These are phyloP conservation scores for Quercus aquifolioides DNA, from an alignment of 306 rosid species.

Conservation along the genomic window DNA sequence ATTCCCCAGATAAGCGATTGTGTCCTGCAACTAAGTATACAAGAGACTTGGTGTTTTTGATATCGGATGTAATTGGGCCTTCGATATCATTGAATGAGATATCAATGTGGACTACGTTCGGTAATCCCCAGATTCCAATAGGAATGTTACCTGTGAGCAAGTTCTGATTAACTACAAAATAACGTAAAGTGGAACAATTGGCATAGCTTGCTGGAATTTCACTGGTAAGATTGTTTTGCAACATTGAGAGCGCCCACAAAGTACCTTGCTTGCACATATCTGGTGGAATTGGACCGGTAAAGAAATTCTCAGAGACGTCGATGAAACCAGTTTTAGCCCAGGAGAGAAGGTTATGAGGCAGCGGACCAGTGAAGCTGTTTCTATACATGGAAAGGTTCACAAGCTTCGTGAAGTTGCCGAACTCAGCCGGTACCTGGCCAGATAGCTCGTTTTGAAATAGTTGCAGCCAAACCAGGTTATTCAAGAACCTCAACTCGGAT, in stretches of 20 bases:
- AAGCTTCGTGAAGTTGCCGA: no score
- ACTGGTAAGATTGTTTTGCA: constrained; percentile 77
- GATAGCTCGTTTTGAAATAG: no score
- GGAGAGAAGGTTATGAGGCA: no score
- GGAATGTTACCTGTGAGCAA: constrained; percentile 70
- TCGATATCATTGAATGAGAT: constrained; percentile 44
- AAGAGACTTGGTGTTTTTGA: constrained; percentile 50
- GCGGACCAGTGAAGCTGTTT: no score
- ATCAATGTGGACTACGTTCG: constrained; percentile 48
- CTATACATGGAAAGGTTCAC: no score
- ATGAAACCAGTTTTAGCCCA: no score
- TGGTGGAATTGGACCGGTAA: no score
- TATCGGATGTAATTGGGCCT: constrained; percentile 56
- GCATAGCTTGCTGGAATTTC: constrained; percentile 63
- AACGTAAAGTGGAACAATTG: constrained; percentile 32
- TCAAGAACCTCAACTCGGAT: no score
- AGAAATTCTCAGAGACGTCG: no score
- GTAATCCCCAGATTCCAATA: constrained; percentile 67
- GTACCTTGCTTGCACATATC: constrained; percentile 71
- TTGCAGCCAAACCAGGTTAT: no score
- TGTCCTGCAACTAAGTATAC: constrained; percentile 17
- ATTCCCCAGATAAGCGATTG: constrained; percentile 32
- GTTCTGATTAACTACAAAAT: constrained; percentile 63
- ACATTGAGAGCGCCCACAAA: constrained; percentile 37
- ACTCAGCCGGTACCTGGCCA: no score